Conservation (phyloP, 2,329 filamentous ascomycete genomes). For the Dryadomyces quercivorus region DNA sequence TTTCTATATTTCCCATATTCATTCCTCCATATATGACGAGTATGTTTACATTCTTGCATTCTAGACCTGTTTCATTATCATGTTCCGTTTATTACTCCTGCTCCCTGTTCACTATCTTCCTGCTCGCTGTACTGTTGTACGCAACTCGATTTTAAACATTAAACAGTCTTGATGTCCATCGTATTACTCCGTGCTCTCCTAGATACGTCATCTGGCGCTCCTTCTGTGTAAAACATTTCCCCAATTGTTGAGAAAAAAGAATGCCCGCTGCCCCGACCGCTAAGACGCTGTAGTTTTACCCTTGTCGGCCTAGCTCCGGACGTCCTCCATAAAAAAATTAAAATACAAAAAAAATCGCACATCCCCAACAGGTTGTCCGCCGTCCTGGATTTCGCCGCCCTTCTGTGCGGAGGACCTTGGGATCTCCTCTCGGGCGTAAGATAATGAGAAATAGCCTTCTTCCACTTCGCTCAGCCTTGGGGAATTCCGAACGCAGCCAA, state of each 20-base stretch:
- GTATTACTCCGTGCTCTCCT: background rate
- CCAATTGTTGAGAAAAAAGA: constrained; percentile 5
- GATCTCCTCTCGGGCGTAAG: background rate
- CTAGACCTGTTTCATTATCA: no score
- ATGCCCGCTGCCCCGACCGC: background rate
- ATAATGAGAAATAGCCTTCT: no score
- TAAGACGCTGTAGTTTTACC: background rate
- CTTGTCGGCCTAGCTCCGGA: background rate
- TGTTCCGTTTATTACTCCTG: no score
- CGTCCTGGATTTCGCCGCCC: no score
- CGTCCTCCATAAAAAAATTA: background rate
- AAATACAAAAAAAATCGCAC: constrained; percentile 17
- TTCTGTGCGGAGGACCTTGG: background rate
- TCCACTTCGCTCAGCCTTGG: background rate
- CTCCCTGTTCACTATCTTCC: no score
- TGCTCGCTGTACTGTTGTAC: no score
- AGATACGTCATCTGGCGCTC: background rate
- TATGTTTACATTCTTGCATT: no score
- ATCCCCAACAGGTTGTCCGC: constrained; percentile 32
- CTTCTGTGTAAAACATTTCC: background rate
- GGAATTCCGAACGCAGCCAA: background rate
- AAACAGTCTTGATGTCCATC: no score
- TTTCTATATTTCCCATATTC: no score
- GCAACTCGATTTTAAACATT: no score
- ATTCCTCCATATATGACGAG: no score